These are phyloP conservation scores for Fraxinus pennsylvanica DNA, from an alignment of 257 asterid genomes.

Conservation along the genomic window DNA sequence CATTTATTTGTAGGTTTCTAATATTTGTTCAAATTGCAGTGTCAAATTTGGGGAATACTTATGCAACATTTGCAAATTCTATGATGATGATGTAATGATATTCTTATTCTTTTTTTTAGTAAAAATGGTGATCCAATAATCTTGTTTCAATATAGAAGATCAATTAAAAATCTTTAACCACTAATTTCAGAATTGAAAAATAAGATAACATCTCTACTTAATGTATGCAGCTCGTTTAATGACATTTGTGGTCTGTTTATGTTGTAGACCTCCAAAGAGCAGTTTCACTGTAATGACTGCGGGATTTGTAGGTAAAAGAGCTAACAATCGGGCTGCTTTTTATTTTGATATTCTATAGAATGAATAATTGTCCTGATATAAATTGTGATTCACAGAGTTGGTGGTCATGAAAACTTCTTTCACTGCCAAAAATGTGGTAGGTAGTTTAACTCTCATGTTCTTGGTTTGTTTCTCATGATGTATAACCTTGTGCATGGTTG, in stretches of 20 bases:
- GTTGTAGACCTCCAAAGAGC: slow-evolving; percentile 59
- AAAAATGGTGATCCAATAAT: neutral
- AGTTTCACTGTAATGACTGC: slow-evolving; percentile 86
- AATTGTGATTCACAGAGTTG: slow-evolving; percentile 62
- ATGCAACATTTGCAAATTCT: slow-evolving; percentile 77
- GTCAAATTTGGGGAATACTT: slow-evolving; percentile 90
- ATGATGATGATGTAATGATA: slow-evolving; percentile 73
- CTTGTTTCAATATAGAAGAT: neutral
- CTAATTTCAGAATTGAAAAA: slow-evolving; percentile 16
- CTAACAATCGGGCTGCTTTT: slow-evolving; percentile 8
- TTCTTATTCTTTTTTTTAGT: slow-evolving; percentile 1
- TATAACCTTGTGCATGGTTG: slow-evolving; percentile 9
- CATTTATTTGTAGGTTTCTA: slow-evolving; percentile 48
- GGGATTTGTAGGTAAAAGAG: slow-evolving; percentile 86
- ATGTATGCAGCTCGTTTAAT: slow-evolving; percentile 20
- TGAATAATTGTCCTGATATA: slow-evolving; percentile 17
- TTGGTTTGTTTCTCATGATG: slow-evolving; percentile 9
- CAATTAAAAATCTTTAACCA: slow-evolving; percentile 5
- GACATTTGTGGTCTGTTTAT: slow-evolving; percentile 27
- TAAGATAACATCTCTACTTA: slow-evolving; percentile 9
- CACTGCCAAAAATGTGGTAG: slow-evolving; percentile 92
- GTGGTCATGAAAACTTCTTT: slow-evolving; percentile 81
- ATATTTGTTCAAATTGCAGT: slow-evolving; percentile 66
- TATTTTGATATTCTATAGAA: neutral
- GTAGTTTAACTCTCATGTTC: slow-evolving; percentile 15